Evolutionary conservation across 139 green algal genomes (phyloP), one percentile per base, ranked within the genome.

Genomic region (Mychonastes homosphaera): DNA sequence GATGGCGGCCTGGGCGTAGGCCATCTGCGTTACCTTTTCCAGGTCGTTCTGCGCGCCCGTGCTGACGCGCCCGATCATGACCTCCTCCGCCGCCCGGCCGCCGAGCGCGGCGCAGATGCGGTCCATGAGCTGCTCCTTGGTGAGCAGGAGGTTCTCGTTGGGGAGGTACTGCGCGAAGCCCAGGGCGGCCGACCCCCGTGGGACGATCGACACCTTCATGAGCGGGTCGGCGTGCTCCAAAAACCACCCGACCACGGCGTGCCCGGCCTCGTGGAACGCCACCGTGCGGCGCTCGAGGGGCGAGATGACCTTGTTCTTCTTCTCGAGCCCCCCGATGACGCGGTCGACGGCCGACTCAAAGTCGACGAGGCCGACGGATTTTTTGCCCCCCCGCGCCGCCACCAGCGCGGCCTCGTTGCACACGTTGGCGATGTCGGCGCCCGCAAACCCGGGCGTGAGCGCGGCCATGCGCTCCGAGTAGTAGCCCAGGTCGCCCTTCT

Each of bases 131-230:
- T 97, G 90, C 63, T 95, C 78, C 69, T 79, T 87, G 3, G 90
- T 98, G 67, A 90, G 83, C 59, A 99, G 81, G 64, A 99, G 67
- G 74, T 95, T 95, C 69, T 99, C 93, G 58, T 89, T 97, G 29
- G 93, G 93, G 51, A 99, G 84, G 84, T 99, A 99, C 83, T 99
- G 58, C 23, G 93, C 93, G 73, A 99, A 99, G 47, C 93, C 93
- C 26, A 99, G 77, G 19, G 89, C 90, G 3, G 89, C 90, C 2
- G 79, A 84, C 43, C 93, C 93, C 12, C 93, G 79, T 6, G 93
- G 93, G 47, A 99, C 92, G 51, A 98, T 98, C 35, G 89, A 96
- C 49, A 97, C 90, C 82, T 98, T 99, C 32, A 99, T 80, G 69
- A 99, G 81, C 21, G 93, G 93, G 76, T 99, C 93, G 3, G 91